Base-by-base conservation (phyloP, 2,329 filamentous ascomycete species). In the Aspergillus pseudonomiae region DNA sequence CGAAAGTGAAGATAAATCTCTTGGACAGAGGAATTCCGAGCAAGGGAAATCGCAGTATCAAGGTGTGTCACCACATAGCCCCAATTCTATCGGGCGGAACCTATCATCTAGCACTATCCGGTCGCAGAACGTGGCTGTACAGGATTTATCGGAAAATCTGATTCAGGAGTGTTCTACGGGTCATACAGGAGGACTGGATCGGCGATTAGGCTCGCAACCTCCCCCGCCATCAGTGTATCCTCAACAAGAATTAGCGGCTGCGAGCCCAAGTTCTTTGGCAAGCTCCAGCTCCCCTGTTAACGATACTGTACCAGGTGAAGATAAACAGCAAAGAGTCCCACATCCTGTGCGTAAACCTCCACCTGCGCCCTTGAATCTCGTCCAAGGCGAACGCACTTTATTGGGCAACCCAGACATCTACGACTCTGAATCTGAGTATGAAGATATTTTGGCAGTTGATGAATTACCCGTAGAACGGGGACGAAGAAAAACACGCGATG, bases 401-500 rank as follows among this genome's bases (percentile, higher is more conserved):
- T 75, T 81, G 56, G 78, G 82, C 53, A 77, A 80, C 53, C 75
- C 78, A 2, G 79, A 79, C 30, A 77, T 80, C 26, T 87, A 89
- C n/a, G 88, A 89, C 14, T 89, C 89, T 0, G 92, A 92, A 64
- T 94, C 92, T 0, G 93, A 96, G 67, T 95, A 94, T 69, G 92
- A 95, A 63, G 91, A 94, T 66, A 85, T 91, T 41, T 78, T 92
- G 14, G 89, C 92, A 65, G 88, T 90, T 4, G 85, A 89, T 52
- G 89, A 91, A 66, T 81, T 89, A 57, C 81, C 85, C 0, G 79
- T 85, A 41, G 79, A 88, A 59, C 86, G 94, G 65, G 94, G 93
- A 10, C 87, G 93, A 63, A 85, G 92, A 70, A 92, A 91, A 77
- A 97, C 93, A 3, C 86, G 94, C 59, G 93, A 94, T 75, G 92